A percentile compares a stretch with the other conserved stretches of the same genome.
Conservation (phyloP, 2,329 filamentous ascomycete species). For the Penicillium olsonii region DNA sequence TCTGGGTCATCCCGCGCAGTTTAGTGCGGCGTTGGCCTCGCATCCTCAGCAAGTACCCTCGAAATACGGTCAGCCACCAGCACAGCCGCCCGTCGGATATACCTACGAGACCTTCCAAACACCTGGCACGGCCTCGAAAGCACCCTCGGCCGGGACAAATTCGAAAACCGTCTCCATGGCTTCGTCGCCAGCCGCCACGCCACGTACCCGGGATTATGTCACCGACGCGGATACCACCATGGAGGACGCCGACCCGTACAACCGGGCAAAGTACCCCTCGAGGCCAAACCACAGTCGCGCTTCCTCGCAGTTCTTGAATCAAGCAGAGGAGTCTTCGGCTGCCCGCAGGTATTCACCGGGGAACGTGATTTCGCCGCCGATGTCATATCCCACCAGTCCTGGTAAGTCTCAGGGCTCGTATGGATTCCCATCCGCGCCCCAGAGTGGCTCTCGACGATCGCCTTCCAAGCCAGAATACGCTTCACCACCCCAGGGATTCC, state of each 20-base stretch:
- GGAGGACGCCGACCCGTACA: conserved; percentile 87
- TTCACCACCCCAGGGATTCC: conserved; percentile 59
- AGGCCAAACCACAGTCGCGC: conserved; percentile 70
- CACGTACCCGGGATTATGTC: conserved; percentile 64
- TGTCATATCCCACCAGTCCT: conserved; percentile 71
- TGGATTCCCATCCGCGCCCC: conserved; percentile 53
- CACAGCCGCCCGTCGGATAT: conserved; percentile 60
- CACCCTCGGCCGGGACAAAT: conserved; percentile 40
- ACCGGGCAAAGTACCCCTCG: conserved; percentile 81
- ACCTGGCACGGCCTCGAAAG: conserved; percentile 35
- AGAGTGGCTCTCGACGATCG: conserved; percentile 67
- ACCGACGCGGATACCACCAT: conserved; percentile 77
- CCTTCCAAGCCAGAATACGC: conserved; percentile 67
- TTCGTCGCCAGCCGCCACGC: conserved; percentile 59
- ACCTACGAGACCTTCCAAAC: conserved; percentile 69
- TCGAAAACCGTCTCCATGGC: conserved; percentile 56
- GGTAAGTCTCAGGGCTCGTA: conserved; percentile 55
- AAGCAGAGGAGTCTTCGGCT: conserved; percentile 72
- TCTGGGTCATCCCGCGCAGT: conserved; percentile 64
- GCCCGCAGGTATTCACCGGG: conserved; percentile 95
- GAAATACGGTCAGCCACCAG: conserved; percentile 50
- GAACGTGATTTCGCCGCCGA: conserved; percentile 80
- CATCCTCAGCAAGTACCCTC: conserved; percentile 54
- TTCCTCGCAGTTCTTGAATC: conserved; percentile 71
- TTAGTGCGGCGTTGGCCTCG: conserved; percentile 56